Evolutionary conservation across 805 yeast genomes (phyloP).

Genomic region (Candida manassasensis): DNA sequence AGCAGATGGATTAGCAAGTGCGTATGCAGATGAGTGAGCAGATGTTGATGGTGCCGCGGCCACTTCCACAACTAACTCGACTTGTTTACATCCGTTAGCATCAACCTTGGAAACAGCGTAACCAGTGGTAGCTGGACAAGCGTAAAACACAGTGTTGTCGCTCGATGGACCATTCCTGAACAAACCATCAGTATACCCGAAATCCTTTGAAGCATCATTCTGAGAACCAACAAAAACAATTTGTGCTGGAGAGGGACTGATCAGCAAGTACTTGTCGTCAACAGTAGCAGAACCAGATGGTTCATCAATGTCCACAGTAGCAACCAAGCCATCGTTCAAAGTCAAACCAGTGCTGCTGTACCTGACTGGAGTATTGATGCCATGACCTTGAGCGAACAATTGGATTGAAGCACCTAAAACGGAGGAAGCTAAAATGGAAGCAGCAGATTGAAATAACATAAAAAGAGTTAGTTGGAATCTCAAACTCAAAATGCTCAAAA

Average conservation of each 20-base stretch:
- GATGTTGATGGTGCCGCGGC: background rate
- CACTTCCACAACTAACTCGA: conserved; percentile 3
- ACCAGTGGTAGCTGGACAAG: conserved; percentile 18
- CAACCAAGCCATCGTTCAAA: conserved; percentile 14
- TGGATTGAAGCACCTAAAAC: conserved; percentile 24
- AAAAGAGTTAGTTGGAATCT: too few species aligned
- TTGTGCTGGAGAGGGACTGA: conserved; percentile 12
- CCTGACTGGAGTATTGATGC: conserved; percentile 17
- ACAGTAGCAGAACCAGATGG: conserved; percentile 27
- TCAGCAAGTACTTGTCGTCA: conserved; percentile 16
- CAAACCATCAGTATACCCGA: conserved; percentile 21
- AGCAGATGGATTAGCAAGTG: conserved; percentile 14
- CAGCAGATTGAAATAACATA: conserved; percentile 6
- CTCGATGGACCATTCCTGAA: conserved; percentile 19
- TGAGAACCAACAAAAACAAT: conserved; percentile 10
- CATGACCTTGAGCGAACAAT: conserved; percentile 24
- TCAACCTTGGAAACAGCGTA: conserved; percentile 9
- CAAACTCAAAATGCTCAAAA: too few species aligned
- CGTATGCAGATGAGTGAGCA: conserved; percentile 11
- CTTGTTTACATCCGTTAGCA: conserved; percentile 1
- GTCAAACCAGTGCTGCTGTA: conserved; percentile 12
- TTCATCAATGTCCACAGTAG: conserved; percentile 21
- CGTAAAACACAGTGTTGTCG: conserved; percentile 18
- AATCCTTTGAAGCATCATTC: conserved; percentile 20
- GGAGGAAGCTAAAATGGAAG: conserved; percentile 20